These are phyloP conservation scores for Polyplosphaeria fusca DNA, from an alignment of 495 filamentous ascomycete species.

Conservation along the genomic window DNA sequence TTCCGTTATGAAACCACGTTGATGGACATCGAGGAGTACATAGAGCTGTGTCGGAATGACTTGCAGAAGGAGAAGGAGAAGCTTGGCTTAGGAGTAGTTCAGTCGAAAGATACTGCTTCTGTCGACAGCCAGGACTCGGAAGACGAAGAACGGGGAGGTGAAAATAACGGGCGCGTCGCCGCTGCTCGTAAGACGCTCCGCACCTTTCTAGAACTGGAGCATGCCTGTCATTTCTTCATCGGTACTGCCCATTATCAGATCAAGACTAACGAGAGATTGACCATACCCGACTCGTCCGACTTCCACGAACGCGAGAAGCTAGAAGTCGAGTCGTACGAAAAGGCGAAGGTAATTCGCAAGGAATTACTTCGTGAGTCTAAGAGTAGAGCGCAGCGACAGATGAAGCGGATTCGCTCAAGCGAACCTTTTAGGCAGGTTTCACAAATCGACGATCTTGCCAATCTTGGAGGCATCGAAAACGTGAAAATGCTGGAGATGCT, in stretches of 20 bases:
- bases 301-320: constrained; percentile 62
- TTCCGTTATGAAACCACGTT: constrained; percentile 63
- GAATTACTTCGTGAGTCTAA: constrained; percentile 58
- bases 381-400: constrained; percentile 44
- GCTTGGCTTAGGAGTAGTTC: background rate
- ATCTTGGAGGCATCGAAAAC: constrained; percentile 60
- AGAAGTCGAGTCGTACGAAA: constrained; percentile 71
- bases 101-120: background rate
- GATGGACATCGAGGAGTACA: constrained; percentile 52
- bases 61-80: constrained; percentile 52
- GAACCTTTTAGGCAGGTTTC: constrained; percentile 65
- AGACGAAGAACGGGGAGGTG: constrained; percentile 40
- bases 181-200: constrained; percentile 66
- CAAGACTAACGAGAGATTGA: constrained; percentile 63
- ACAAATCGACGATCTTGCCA: constrained; percentile 50
- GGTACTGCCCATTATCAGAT: constrained; percentile 81
- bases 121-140: constrained; percentile 38
- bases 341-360: constrained; percentile 69
- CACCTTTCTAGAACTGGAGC: constrained; percentile 71
- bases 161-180: constrained; percentile 51
- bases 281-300: constrained; percentile 60
- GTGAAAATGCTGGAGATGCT: constrained; percentile 56
- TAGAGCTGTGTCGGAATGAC: constrained; percentile 62
- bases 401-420: constrained; percentile 51
- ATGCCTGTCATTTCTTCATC: constrained; percentile 78